phyloP scores from a whole-genome alignment of 192 early-diverging fungal species.

The Backusella tuberculispora region DNA sequence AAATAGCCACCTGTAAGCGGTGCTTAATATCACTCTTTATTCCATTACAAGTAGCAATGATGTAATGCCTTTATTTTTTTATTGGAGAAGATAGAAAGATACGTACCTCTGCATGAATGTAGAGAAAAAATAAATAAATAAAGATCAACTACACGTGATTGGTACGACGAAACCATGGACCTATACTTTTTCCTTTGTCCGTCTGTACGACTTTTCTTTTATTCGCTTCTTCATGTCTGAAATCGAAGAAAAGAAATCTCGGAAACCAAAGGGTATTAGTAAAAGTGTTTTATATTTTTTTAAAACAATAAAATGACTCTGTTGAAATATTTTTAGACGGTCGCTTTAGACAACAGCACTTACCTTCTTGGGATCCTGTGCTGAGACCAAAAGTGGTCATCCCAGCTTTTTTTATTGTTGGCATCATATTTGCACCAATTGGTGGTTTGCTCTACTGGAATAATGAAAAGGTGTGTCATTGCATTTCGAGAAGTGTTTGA shows the following conservation, averaged over 20 bases:
- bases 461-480: slow-evolving; percentile 39
- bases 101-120: not conserved
- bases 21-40: too few relatives aligned
- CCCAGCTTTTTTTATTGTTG: slow-evolving; percentile 93
- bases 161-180: not conserved
- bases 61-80: too few relatives aligned
- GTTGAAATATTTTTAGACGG: slow-evolving; percentile 59
- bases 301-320: not conserved
- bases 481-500: not conserved
- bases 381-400: slow-evolving; percentile 95
- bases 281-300: not conserved
- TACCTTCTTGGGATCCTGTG: slow-evolving; percentile 97
- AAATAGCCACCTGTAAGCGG: too few relatives aligned
- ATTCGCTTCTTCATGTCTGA: slow-evolving; percentile 7
- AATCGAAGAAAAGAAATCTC: slow-evolving; percentile 29
- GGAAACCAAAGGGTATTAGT: slow-evolving; percentile 26
- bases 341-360: slow-evolving; percentile 95
- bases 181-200: not conserved
- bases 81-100: too few relatives aligned
- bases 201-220: not conserved
- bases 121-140: not conserved
- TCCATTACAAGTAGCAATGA: too few relatives aligned
- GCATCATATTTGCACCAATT: slow-evolving; percentile 91
- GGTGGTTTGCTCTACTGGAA: slow-evolving; percentile 88
- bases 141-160: slow-evolving; percentile 3